Evolutionary conservation across 2,329 filamentous ascomycete species (phyloP), one percentile per base, ranked within the genome.

Genomic region (Sodiomyces alkalinus): DNA sequence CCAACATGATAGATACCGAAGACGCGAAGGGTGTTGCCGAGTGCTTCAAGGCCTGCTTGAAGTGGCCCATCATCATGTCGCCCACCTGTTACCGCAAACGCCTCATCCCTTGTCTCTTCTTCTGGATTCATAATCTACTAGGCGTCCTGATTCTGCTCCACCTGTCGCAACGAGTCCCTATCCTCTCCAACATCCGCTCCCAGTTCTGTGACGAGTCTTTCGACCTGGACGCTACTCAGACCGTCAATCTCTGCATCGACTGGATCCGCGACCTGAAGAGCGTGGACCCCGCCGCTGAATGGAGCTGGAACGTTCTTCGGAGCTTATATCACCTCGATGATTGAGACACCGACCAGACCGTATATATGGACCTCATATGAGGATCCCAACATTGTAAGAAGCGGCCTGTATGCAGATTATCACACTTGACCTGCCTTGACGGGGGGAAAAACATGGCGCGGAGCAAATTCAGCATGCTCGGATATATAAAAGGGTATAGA

Each of bases 101-200:
- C 19, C 53, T 75, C 5, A 49, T 75, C 1, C 69, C 70, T 1
- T 62, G 64, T 31, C 40, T 68, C 2, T 74, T 72, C 41, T 67
- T 69, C 30, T 75, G 70, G 63, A 68, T 67, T 7, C 68, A 74
- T 37, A 72, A 71, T 34, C 56, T 75, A 22, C 54, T 75, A 24
- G 64, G 64, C 4, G 63, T 73, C 15, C 49, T 76, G 15, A 40
- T 75, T 25, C 52, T 75, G 12, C 41, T 75, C 19, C 62, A 68
- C 23, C 51, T 74, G 36, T 64, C 63, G 9, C 54, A 52, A 12
- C 60, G 64, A 31, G 60, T 67, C 24, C 55, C 57, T 1, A 58
- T 65, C 32, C 41, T 76, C 21, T 40, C 48, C 15, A 48, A 55
- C 14, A 66, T 74, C 32, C 55, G 64, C 22, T 49, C 53, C 10